Evolutionary conservation across 306 rosid genomes (phyloP), one percentile per base, ranked within the genome.

Genomic region (Fragaria ananassa): DNA sequence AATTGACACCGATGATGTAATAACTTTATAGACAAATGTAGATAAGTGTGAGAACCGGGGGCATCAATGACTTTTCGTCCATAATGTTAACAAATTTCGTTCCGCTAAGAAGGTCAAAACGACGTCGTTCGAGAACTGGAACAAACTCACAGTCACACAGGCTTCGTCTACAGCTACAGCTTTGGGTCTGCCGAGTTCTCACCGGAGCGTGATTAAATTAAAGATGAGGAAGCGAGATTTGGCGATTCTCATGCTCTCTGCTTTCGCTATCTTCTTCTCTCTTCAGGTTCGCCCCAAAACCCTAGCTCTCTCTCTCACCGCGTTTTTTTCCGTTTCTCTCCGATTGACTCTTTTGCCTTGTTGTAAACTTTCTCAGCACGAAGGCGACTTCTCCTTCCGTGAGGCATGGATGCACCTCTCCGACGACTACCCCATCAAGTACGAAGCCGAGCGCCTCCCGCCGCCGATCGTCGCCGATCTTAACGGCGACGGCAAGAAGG

Each of bases 191-290:
- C 70, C 57, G 15, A 57, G 44, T 60, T 42, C 45, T 60, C 58
- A 12, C 58, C 18, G 58, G 21, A 60, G 77, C 17, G 42, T 5
- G 41, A 37, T 37, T 1, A 31, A 27, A 27, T 58, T 62, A 60
- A 69, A 37, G 3, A 92, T 96, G 99, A 96, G 99, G 94, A 96
- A 96, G 90, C 98, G 99, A 57, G 99, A 96, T 85, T 91, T 96
- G 79, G 91, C 98, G 66, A 96, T 96, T 83, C 98, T 96, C 45
- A 96, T 96, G 98, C 99, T 96, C 60, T 89, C 89, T 11, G 96
- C 99, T 77, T 92, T 96, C 85, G 99, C 99, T 60, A 89, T 96
- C 79, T 96, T 96, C 88, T 96, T 91, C 91, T 86, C 99, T 65
- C 98, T 96, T 66, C 99, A 95, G 91, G 98, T 95, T 10, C 23